Evolutionary conservation across 768 basidiomycete genomes (phyloP).

Genomic region (Pisolithus orientalis): DNA sequence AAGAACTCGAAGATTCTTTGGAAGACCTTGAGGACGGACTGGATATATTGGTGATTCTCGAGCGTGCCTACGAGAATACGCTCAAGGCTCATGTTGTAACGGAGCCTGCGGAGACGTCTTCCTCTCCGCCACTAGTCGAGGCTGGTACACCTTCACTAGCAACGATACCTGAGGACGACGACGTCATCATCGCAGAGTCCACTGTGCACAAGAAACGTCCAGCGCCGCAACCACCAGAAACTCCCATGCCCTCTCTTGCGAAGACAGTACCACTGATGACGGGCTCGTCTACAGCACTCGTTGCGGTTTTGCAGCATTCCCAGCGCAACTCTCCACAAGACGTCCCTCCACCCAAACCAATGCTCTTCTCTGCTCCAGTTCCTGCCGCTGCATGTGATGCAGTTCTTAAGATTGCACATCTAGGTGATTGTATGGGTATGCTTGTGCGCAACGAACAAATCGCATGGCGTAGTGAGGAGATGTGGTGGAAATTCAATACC

Average conservation of each 20-base stretch:
- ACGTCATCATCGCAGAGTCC: neutral
- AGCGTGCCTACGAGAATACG: slow-evolving; percentile 63
- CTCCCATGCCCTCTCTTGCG: slow-evolving; percentile 11
- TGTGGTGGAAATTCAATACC: slow-evolving; percentile 85
- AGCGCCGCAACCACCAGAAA: slow-evolving; percentile 9
- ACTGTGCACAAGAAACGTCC: neutral
- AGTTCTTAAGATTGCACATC: slow-evolving; percentile 73
- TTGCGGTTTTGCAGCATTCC: slow-evolving; percentile 53
- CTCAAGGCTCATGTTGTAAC: slow-evolving; percentile 51
- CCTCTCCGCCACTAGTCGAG: slow-evolving; percentile 1
- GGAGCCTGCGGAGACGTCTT: slow-evolving; percentile 15
- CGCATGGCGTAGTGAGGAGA: slow-evolving; percentile 84
- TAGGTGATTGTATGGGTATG: slow-evolving; percentile 87
- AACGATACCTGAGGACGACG: slow-evolving; percentile 18
- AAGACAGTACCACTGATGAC: slow-evolving; percentile 38
- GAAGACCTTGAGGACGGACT: slow-evolving; percentile 66
- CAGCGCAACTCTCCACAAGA: slow-evolving; percentile 10
- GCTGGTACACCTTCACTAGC: slow-evolving; percentile 10
- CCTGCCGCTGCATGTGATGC: slow-evolving; percentile 40
- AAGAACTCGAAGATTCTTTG: slow-evolving; percentile 37
- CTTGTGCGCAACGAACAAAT: slow-evolving; percentile 75
- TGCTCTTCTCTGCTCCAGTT: slow-evolving; percentile 11
- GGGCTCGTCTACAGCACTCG: slow-evolving; percentile 64
- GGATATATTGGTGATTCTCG: slow-evolving; percentile 62
- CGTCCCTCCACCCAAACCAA: slow-evolving; percentile 14